phyloP scores from a whole-genome alignment of 2,329 filamentous ascomycete genomes.

The Fusarium sp. region DNA sequence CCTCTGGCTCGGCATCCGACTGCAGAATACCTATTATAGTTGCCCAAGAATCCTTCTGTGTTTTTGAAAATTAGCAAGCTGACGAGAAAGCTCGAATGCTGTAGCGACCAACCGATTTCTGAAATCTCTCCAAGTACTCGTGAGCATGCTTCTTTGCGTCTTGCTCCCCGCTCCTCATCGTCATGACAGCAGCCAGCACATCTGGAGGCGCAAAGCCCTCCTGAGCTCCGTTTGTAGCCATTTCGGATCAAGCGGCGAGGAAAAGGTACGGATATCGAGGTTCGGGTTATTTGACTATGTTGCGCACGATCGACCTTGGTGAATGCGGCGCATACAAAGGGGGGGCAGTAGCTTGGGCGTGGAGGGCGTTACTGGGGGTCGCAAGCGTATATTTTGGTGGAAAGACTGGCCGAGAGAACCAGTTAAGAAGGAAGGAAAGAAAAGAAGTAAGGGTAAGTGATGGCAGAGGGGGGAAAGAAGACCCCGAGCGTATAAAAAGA shows the following conservation, averaged over 20 bases:
- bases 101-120: slow-evolving; percentile 84
- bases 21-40: slow-evolving; percentile 88
- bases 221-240: slow-evolving; percentile 74
- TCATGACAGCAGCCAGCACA: slow-evolving; percentile 87
- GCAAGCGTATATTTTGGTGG: slow-evolving; percentile 14
- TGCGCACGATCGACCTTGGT: slow-evolving; percentile 38
- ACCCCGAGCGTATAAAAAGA: slow-evolving; percentile 19
- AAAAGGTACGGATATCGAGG: neutral
- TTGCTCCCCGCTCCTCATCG: slow-evolving; percentile 88
- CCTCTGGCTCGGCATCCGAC: slow-evolving; percentile 81
- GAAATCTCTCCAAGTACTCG: slow-evolving; percentile 91
- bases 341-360: slow-evolving; percentile 24
- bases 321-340: slow-evolving; percentile 44
- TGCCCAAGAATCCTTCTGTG: slow-evolving; percentile 88
- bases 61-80: slow-evolving; percentile 21
- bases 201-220: slow-evolving; percentile 78
- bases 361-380: slow-evolving; percentile 13
- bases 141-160: slow-evolving; percentile 90
- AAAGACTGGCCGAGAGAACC: slow-evolving; percentile 17
- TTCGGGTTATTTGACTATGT: slow-evolving; percentile 22
- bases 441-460: slow-evolving; percentile 14
- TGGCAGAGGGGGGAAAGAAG: slow-evolving; percentile 18
- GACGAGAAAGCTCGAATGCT: neutral
- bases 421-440: slow-evolving; percentile 15
- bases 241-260: slow-evolving; percentile 51